These are phyloP conservation scores for Mucor mucedo DNA, from an alignment of 371 early-diverging fungal genomes.

Conservation along the genomic window DNA sequence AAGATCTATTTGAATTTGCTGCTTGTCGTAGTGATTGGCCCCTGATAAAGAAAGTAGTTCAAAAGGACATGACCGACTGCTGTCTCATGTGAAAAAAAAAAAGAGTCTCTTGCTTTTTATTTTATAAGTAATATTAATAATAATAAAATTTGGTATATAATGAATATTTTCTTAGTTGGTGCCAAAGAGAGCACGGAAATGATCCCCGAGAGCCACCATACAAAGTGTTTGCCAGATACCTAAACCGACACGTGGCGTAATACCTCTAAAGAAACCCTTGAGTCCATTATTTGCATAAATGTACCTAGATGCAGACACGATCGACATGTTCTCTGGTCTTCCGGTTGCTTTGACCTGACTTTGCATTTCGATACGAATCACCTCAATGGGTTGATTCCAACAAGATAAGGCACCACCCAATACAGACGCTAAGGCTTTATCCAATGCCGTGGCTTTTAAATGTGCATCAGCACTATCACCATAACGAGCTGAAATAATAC, in stretches of 20 bases:
- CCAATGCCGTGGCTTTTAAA: slow-evolving; percentile 50
- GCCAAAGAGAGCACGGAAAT: slow-evolving; percentile 41
- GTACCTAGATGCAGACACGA: slow-evolving; percentile 81
- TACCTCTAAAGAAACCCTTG: slow-evolving; percentile 93
- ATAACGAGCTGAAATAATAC: slow-evolving; percentile 64
- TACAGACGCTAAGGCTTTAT: slow-evolving; percentile 80
- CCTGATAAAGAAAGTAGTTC: slow-evolving; percentile 82
- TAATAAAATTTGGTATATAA: background rate
- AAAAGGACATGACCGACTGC: slow-evolving; percentile 74
- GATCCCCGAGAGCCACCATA: slow-evolving; percentile 86
- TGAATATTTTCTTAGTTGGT: slow-evolving; percentile 23
- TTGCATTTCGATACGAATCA: slow-evolving; percentile 98
- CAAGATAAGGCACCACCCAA: slow-evolving; percentile 91
- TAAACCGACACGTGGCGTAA: slow-evolving; percentile 88
- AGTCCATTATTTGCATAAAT: slow-evolving; percentile 91
- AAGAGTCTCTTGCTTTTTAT: slow-evolving; percentile 3
- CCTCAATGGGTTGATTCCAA: slow-evolving; percentile 98
- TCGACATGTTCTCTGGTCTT: slow-evolving; percentile 89
- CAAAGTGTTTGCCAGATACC: slow-evolving; percentile 96
- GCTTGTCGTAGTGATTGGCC: slow-evolving; percentile 88
- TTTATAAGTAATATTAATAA: background rate
- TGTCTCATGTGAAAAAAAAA: slow-evolving; percentile 56
- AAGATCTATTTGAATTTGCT: slow-evolving; percentile 93
- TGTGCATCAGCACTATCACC: slow-evolving; percentile 46
- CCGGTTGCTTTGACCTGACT: slow-evolving; percentile 82